Evolutionary conservation across 129 eudicot species (phyloP).

Genomic region (Lactuca sativa): DNA sequence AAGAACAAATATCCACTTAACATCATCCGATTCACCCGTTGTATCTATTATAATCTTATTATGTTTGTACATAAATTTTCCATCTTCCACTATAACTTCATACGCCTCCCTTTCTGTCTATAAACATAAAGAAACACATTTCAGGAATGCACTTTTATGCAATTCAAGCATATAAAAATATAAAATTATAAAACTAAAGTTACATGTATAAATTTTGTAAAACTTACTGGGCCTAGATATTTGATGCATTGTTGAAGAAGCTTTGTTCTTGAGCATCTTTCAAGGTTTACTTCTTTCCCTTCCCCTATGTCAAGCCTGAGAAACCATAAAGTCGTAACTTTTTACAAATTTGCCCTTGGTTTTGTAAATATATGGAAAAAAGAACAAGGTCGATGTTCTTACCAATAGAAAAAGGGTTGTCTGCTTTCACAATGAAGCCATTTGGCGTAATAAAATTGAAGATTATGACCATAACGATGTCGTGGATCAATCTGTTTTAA

Average conservation of each 20-base stretch:
- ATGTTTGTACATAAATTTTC: conserved; percentile 59
- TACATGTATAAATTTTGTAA: neutral
- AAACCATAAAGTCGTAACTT: neutral
- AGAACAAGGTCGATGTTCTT: conserved; percentile 1
- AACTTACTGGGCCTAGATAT: conserved; percentile 90
- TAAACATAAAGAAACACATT: conserved; percentile 4
- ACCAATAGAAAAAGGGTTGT: conserved; percentile 96
- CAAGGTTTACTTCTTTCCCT: conserved; percentile 73
- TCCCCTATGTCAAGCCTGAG: conserved; percentile 96
- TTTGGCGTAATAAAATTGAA: conserved; percentile 67
- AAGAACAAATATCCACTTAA: conserved; percentile 92
- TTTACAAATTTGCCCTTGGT: too few species aligned
- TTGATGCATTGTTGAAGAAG: conserved; percentile 91
- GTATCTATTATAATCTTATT: conserved; percentile 62
- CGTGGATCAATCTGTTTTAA: conserved; percentile 80
- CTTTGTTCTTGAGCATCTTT: conserved; percentile 67
- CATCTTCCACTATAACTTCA: conserved; percentile 63
- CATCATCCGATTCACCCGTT: conserved; percentile 48
- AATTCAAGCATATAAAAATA: neutral
- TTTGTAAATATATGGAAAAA: neutral
- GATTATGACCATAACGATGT: conserved; percentile 96
- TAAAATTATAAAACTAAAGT: neutral
- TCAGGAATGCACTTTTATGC: neutral
- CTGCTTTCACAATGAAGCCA: conserved; percentile 82
- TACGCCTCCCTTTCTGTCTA: conserved; percentile 80